Conservation (phyloP, 805 yeast species). For the Nakazawaea sp. region DNA sequence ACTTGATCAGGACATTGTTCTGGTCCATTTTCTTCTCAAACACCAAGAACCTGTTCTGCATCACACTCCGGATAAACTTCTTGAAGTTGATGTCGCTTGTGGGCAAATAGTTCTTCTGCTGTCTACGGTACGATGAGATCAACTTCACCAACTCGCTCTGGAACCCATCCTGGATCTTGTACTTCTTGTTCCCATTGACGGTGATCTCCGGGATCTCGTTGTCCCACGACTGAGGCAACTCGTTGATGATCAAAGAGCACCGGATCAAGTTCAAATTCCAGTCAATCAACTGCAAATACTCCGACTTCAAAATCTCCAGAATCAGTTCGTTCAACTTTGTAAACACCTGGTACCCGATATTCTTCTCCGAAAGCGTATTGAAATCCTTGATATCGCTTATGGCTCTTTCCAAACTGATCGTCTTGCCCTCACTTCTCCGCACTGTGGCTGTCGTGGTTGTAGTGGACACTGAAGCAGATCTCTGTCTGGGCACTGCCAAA, state of each 20-base stretch:
- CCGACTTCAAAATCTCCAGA: slow-evolving; percentile 9
- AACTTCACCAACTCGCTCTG: slow-evolving; percentile 18
- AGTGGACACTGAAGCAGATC: too few relatives aligned
- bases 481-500: too few relatives aligned
- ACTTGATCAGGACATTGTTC: slow-evolving; percentile 1
- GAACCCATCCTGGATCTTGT: slow-evolving; percentile 14
- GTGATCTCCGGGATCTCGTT: slow-evolving; percentile 6
- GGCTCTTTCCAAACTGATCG: slow-evolving; percentile 12
- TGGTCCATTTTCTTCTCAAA: slow-evolving; percentile 5
- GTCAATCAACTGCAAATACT: slow-evolving; percentile 26
- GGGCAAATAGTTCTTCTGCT: slow-evolving; percentile 13
- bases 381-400: slow-evolving; percentile 15
- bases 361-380: slow-evolving; percentile 4
- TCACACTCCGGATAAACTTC: slow-evolving; percentile 7
- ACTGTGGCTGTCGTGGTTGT: slow-evolving; percentile 8
- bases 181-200: slow-evolving; percentile 12
- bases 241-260: slow-evolving; percentile 34
- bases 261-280: slow-evolving; percentile 48
- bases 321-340: slow-evolving; percentile 17
- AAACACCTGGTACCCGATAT: slow-evolving; percentile 20
- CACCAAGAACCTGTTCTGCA: slow-evolving; percentile 8
- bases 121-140: slow-evolving; percentile 12
- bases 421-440: not conserved
- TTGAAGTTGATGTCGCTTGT: slow-evolving; percentile 10
- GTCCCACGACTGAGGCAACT: slow-evolving; percentile 7